Evolutionary conservation across 2,329 filamentous ascomycete species (phyloP).

Genomic region (Chrysosporium queenslandicum): DNA sequence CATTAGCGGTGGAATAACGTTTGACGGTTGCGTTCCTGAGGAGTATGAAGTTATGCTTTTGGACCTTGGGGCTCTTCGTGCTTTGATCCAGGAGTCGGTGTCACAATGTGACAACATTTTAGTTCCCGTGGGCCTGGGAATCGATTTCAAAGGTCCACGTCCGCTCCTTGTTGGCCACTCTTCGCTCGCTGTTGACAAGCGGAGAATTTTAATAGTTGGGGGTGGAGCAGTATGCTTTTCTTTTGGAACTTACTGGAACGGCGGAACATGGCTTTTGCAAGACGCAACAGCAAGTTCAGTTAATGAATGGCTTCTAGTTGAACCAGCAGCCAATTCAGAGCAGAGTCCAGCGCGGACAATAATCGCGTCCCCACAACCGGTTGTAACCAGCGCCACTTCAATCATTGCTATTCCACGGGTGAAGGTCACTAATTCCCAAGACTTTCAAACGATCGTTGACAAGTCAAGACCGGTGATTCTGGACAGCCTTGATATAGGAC

Average conservation of each 20-base stretch:
- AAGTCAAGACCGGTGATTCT: slow-evolving; percentile 56
- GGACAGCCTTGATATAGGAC: slow-evolving; percentile 54
- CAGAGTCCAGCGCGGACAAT: slow-evolving; percentile 12
- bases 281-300: slow-evolving; percentile 19
- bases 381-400: slow-evolving; percentile 18
- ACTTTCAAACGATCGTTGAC: slow-evolving; percentile 53
- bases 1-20: slow-evolving; percentile 45
- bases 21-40: slow-evolving; percentile 29
- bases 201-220: slow-evolving; percentile 55
- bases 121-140: slow-evolving; percentile 14
- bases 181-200: slow-evolving; percentile 38
- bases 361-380: neutral
- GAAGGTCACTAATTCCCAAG: slow-evolving; percentile 41
- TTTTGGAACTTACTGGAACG: slow-evolving; percentile 79
- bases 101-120: slow-evolving; percentile 18
- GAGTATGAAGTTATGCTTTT: slow-evolving; percentile 47
- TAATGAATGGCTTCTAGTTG: slow-evolving; percentile 29
- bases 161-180: slow-evolving; percentile 66
- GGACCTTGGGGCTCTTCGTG: slow-evolving; percentile 19
- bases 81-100: neutral
- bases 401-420: slow-evolving; percentile 42
- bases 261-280: slow-evolving; percentile 45
- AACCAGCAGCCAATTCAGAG: slow-evolving; percentile 16
- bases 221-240: slow-evolving; percentile 85
- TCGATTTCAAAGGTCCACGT: slow-evolving; percentile 33